Evolutionary conservation across 2,329 filamentous ascomycete genomes (phyloP), one percentile per base, ranked within the genome.

Genomic region (Metarhizium album): DNA sequence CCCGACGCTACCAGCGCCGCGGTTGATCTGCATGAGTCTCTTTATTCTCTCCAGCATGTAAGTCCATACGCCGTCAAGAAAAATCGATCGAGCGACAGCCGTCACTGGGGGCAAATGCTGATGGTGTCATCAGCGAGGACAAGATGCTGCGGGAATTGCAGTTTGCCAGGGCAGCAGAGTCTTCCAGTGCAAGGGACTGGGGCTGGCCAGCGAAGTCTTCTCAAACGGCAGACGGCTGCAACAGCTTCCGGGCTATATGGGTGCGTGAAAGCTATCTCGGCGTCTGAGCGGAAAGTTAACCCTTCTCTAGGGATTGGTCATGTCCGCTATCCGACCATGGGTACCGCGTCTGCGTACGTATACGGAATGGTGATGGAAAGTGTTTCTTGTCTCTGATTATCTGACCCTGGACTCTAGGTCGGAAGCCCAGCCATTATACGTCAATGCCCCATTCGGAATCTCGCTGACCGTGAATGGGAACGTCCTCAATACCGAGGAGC

Each of bases 371-470:
- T 35, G 33, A 35, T 16, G 14, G 33, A 35, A 35, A 35, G 16
- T n/a, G 33, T 42, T 46, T 29, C 22, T 27, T 48, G 31, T 53
- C 47, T 42, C 18, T 29, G 43, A 35, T 35, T 35, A 35, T 35
- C 33, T 35, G 33, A 35, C 16, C 37, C 37, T 40, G 9, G 24
- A 49, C 16, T 53, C 52, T 52, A 91, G 88, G 62, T 83, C 88
- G 7, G 89, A 95, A 69, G 87, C 88, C 11, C 90, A 95, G 68
- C 90, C 90, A 0, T 95, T 96, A 68, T 95, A 93, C 64, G 88
- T 64, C 60, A 95, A 95, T 72, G 80, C 76, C 51, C 88, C 87
- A 1, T 93, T 89, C 63, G 89, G 89, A 46, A 85, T 94, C 59
- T 86, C 79, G 61, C 79, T 93, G 64, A 79, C 84, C 22, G 84